Conservation (phyloP, 768 basidiomycete genomes). For the Termitomyces sp. region DNA sequence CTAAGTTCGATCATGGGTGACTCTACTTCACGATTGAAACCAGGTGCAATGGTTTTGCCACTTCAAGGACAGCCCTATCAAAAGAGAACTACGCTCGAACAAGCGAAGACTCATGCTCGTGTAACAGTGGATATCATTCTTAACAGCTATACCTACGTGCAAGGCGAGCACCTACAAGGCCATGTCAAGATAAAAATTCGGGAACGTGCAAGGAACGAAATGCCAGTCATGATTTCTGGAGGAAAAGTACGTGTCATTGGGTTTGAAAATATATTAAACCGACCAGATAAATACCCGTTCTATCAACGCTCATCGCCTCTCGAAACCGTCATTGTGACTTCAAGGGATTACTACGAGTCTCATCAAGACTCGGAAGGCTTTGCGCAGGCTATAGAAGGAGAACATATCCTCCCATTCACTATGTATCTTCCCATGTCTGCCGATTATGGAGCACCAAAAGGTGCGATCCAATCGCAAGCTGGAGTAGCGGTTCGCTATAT, state of each 20-base stretch:
- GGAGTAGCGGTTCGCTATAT: conserved; percentile 29
- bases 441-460: conserved; percentile 49
- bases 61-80: conserved; percentile 17
- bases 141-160: conserved; percentile 68
- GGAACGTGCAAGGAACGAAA: conserved; percentile 46
- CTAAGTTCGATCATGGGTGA: conserved; percentile 61
- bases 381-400: conserved; percentile 55
- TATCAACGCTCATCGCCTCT: conserved; percentile 66
- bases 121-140: conserved; percentile 81
- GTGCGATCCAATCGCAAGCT: conserved; percentile 45
- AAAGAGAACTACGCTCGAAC: conserved; percentile 50
- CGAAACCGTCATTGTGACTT: conserved; percentile 39
- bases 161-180: conserved; percentile 73
- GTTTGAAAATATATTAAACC: conserved; percentile 64
- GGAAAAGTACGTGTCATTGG: conserved; percentile 82
- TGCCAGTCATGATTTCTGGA: conserved; percentile 57
- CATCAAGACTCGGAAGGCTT: conserved; percentile 57
- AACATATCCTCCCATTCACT: conserved; percentile 66
- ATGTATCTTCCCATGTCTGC: conserved; percentile 58
- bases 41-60: conserved; percentile 36
- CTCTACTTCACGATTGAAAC: conserved; percentile 46
- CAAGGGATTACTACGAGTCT: conserved; percentile 37
- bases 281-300: conserved; percentile 68
- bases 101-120: conserved; percentile 65
- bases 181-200: conserved; percentile 60